Evolutionary conservation across 441 rosid genomes (phyloP).

Genomic region (Euphorbia neoarborescens): DNA sequence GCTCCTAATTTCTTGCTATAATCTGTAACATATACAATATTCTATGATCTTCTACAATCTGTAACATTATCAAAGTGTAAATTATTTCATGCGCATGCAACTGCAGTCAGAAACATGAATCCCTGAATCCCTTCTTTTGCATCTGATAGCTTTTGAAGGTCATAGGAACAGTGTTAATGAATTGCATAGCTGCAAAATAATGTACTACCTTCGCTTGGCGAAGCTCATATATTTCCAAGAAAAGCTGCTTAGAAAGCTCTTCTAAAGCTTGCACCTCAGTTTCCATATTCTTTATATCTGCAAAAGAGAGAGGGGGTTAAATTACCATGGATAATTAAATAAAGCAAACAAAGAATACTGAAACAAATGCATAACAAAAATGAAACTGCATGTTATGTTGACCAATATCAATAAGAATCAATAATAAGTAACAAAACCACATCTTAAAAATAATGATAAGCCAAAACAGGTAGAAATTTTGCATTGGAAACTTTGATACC

Average conservation of each 20-base stretch:
- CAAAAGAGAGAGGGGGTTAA: not conserved
- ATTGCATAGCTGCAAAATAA: not conserved
- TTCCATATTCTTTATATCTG: conserved; percentile 80
- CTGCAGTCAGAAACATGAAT: not conserved
- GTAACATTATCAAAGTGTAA: conserved; percentile 2
- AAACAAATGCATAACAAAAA: not conserved
- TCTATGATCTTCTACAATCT: too few species aligned
- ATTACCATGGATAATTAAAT: not conserved
- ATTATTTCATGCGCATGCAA: not conserved
- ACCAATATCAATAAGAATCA: not conserved
- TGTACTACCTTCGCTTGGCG: conserved; percentile 79
- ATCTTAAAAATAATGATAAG: conserved; percentile 1
- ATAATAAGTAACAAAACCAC: not conserved
- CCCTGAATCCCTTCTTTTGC: not conserved
- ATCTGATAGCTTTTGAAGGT: not conserved
- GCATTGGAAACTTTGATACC: not conserved
- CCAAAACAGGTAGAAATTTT: not conserved
- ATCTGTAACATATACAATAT: too few species aligned
- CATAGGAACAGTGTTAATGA: not conserved
- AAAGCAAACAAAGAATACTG: not conserved
- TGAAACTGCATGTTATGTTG: not conserved
- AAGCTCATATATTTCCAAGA: conserved; percentile 96
- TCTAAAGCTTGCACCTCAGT: conserved; percentile 91
- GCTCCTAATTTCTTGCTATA: too few species aligned
- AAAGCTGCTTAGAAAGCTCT: conserved; percentile 94